Conservation (phyloP, 345 rosid genomes). For the Hibiscus tridactylites region DNA sequence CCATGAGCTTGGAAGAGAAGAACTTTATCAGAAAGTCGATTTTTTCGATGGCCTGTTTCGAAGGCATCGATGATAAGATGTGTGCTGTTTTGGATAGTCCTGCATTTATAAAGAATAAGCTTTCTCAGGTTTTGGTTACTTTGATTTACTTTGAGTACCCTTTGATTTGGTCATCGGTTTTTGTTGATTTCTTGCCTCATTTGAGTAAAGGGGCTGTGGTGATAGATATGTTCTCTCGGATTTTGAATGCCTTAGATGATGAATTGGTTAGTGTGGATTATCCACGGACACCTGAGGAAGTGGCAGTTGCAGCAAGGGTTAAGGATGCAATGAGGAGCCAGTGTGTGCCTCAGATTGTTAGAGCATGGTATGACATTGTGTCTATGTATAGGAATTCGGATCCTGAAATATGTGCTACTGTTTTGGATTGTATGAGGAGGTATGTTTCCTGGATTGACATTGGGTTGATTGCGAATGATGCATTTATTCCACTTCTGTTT, state of each 20-base stretch:
- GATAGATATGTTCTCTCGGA: conserved; percentile 90
- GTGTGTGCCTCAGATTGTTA: conserved; percentile 80
- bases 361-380: conserved; percentile 79
- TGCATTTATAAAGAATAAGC: conserved; percentile 81
- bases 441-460: conserved; percentile 93
- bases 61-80: conserved; percentile 35
- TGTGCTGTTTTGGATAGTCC: conserved; percentile 50
- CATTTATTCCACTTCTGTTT: conserved; percentile 64
- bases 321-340: conserved; percentile 98
- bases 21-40: conserved; percentile 46
- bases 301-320: conserved; percentile 55
- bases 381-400: conserved; percentile 53
- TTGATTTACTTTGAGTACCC: conserved; percentile 94
- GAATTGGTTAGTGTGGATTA: conserved; percentile 91
- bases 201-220: conserved; percentile 56
- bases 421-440: conserved; percentile 76
- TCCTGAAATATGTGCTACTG: conserved; percentile 55
- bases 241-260: conserved; percentile 80
- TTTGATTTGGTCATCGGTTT: conserved; percentile 63
- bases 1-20: conserved; percentile 58
- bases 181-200: conserved; percentile 60
- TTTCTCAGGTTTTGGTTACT: conserved; percentile 83
- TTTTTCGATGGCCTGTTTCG: conserved; percentile 65
- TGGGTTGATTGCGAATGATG: conserved; percentile 66
- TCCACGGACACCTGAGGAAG: conserved; percentile 56